phyloP scores from a whole-genome alignment of 2,329 filamentous ascomycete species.

The Coniella vitis region DNA sequence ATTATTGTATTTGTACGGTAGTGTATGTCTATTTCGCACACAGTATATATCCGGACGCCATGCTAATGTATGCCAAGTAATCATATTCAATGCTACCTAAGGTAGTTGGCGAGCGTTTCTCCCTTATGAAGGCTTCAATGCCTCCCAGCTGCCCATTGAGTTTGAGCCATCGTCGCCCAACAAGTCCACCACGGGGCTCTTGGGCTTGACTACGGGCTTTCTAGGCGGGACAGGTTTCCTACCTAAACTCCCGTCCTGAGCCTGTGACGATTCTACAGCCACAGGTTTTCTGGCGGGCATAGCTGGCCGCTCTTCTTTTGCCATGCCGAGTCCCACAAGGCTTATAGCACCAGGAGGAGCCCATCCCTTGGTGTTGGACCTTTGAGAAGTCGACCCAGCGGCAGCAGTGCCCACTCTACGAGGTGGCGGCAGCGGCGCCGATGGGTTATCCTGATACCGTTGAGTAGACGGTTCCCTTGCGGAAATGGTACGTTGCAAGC shows the following conservation, averaged over 20 bases:
- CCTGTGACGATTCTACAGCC: conserved; percentile 1
- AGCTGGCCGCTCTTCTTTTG: conserved; percentile 18
- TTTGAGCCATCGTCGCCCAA: conserved; percentile 37
- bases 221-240: conserved; percentile 14
- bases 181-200: conserved; percentile 36
- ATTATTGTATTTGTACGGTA: no score
- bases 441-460: not conserved
- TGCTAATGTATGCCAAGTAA: not conserved
- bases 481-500: conserved; percentile 11
- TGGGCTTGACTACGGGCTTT: conserved; percentile 24
- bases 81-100: not conserved
- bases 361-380: conserved; percentile 5
- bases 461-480: conserved; percentile 4
- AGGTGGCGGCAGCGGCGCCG: conserved; percentile 15
- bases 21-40: not conserved
- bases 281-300: conserved; percentile 15
- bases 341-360: conserved; percentile 13
- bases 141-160: conserved; percentile 47
- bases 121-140: conserved; percentile 38
- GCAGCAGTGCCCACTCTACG: conserved; percentile 10
- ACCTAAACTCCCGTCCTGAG: not conserved
- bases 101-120: not conserved
- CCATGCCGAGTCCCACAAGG: conserved; percentile 9
- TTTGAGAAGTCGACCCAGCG: conserved; percentile 1
- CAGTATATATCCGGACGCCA: not conserved